These are phyloP conservation scores for Diaporthe longicolla DNA, from an alignment of 2,329 filamentous ascomycete species.

Conservation along the genomic window DNA sequence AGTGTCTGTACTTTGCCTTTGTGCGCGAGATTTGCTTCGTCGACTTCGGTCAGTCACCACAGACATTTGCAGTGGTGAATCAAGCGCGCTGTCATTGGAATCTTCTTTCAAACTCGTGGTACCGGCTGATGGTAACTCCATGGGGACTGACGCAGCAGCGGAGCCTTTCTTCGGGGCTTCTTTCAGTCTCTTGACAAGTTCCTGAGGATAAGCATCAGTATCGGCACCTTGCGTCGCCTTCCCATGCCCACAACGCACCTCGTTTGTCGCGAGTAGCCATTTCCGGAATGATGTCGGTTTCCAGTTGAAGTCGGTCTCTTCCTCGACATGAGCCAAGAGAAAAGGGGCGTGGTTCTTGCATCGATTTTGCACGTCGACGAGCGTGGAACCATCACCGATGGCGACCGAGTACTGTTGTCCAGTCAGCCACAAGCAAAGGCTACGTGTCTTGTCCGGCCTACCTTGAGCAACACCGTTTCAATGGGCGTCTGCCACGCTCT, in stretches of 20 bases:
- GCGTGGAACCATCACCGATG: slow-evolving; percentile 66
- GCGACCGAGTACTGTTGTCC: slow-evolving; percentile 62
- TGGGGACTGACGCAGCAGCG: background rate
- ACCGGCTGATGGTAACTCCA: slow-evolving; percentile 41
- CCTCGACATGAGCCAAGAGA: slow-evolving; percentile 65
- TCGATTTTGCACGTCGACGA: slow-evolving; percentile 63
- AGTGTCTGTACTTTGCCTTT: slow-evolving; percentile 45
- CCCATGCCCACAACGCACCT: background rate
- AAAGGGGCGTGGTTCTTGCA: slow-evolving; percentile 66
- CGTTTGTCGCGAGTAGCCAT: slow-evolving; percentile 57
- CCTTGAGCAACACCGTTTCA: slow-evolving; percentile 54
- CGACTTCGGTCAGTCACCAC: slow-evolving; percentile 41
- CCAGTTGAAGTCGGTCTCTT: slow-evolving; percentile 60
- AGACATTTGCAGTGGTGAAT: slow-evolving; percentile 37
- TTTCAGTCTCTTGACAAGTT: slow-evolving; percentile 41
- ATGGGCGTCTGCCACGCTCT: slow-evolving; percentile 49
- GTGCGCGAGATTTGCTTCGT: slow-evolving; percentile 45
- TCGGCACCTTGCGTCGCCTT: slow-evolving; percentile 19
- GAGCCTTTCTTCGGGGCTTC: slow-evolving; percentile 17
- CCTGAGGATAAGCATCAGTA: slow-evolving; percentile 42
- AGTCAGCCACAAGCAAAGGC: slow-evolving; percentile 34
- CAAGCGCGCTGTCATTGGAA: slow-evolving; percentile 39
- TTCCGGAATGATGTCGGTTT: slow-evolving; percentile 61
- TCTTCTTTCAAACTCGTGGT: slow-evolving; percentile 41
- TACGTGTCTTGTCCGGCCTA: slow-evolving; percentile 41